phyloP scores from a whole-genome alignment of 768 basidiomycete species.

The Lactarius hengduanensis region DNA sequence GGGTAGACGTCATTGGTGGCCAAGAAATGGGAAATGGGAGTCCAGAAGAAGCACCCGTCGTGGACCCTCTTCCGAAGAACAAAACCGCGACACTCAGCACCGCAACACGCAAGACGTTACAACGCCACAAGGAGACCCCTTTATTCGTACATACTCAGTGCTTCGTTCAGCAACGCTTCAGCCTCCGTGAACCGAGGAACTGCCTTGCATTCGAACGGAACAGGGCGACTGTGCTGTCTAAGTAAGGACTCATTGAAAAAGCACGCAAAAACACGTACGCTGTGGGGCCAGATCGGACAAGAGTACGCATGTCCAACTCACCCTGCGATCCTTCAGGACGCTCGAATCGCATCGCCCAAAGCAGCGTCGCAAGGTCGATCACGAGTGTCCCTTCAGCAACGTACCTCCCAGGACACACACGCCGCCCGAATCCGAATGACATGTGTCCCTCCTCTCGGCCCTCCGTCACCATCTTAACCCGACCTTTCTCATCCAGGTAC shows the following conservation, averaged over 20 bases:
- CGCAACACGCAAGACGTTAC: background rate
- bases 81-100: no score
- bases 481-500: conserved; percentile 11
- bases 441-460: conserved; percentile 34
- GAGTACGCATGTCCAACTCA: background rate
- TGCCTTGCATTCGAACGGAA: conserved; percentile 22
- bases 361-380: conserved; percentile 35
- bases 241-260: background rate
- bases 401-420: conserved; percentile 37
- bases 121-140: background rate
- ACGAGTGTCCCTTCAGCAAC: conserved; percentile 36
- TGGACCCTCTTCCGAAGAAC: no score
- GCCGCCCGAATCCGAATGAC: conserved; percentile 33
- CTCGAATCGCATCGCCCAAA: conserved; percentile 31
- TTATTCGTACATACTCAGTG: conserved; percentile 1
- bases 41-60: no score
- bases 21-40: conserved; percentile 16
- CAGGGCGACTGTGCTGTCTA: conserved; percentile 10
- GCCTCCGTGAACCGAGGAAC: conserved; percentile 24
- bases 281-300: conserved; percentile 2
- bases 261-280: conserved; percentile 15
- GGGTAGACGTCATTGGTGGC: no score
- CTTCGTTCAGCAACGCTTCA: background rate
- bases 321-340: conserved; percentile 9
- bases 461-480: conserved; percentile 8